A percentile compares a stretch with the other conserved stretches of the same genome.
Conservation (phyloP, 805 yeast species). For the Candida tammaniensis region DNA sequence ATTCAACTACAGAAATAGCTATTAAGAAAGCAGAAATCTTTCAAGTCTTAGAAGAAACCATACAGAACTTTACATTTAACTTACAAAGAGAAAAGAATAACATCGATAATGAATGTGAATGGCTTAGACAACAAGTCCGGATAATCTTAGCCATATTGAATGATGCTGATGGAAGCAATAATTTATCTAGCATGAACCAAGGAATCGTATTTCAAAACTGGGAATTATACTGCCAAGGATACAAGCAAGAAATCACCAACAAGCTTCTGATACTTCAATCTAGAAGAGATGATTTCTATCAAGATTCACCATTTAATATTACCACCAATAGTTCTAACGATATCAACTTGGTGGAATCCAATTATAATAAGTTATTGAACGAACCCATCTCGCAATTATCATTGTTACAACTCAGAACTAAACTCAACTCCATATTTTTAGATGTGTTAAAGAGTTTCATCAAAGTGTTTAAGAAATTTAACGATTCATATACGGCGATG, state of each 20-base stretch:
- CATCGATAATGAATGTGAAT: slow-evolving; percentile 43
- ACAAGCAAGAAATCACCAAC: slow-evolving; percentile 14
- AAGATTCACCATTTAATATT: slow-evolving; percentile 29
- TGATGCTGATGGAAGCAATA: slow-evolving; percentile 30
- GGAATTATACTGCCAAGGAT: slow-evolving; percentile 26
- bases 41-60: slow-evolving; percentile 46
- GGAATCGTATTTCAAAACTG: slow-evolving; percentile 32
- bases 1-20: slow-evolving; percentile 47
- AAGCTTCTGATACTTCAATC: slow-evolving; percentile 10
- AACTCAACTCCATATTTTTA: slow-evolving; percentile 34
- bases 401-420: slow-evolving; percentile 27
- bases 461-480: slow-evolving; percentile 28
- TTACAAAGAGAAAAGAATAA: slow-evolving; percentile 35
- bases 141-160: slow-evolving; percentile 38
- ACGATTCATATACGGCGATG: slow-evolving; percentile 22
- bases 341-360: slow-evolving; percentile 18
- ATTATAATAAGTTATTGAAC: slow-evolving; percentile 22
- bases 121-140: slow-evolving; percentile 43
- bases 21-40: slow-evolving; percentile 50
- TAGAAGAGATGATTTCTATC: slow-evolving; percentile 19
- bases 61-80: slow-evolving; percentile 34
- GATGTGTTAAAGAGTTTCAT: slow-evolving; percentile 34
- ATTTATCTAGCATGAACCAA: slow-evolving; percentile 19
- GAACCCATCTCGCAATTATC: slow-evolving; percentile 26
- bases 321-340: slow-evolving; percentile 16